Evolutionary conservation across 2,329 filamentous ascomycete species (phyloP).

Genomic region (Verticillium albo-atrum): DNA sequence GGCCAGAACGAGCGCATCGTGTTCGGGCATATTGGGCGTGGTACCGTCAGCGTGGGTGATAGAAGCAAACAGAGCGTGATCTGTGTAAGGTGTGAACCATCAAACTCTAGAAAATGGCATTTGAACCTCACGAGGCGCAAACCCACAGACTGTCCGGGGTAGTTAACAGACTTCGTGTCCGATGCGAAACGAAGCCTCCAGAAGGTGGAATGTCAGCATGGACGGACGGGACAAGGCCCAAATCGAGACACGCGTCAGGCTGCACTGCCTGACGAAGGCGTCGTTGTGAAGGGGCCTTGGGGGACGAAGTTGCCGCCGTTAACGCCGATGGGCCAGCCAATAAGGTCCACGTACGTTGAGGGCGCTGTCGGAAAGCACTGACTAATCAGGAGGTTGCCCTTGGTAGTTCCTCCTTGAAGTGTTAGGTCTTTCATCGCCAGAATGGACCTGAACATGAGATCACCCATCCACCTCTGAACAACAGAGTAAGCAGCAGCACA

Average conservation of each 20-base stretch:
- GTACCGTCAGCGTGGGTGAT: background rate
- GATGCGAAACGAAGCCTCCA: background rate
- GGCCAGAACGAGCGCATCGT: conserved; percentile 40
- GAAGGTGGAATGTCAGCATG: background rate
- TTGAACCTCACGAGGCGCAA: too few relatives aligned
- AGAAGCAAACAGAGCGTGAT: background rate
- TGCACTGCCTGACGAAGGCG: background rate
- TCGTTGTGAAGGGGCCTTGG: background rate
- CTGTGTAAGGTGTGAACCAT: background rate
- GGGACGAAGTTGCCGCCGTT: background rate
- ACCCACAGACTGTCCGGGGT: too few relatives aligned
- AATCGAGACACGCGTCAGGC: background rate
- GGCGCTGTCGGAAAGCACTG: too few relatives aligned
- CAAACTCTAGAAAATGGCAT: background rate
- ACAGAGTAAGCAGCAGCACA: too few relatives aligned
- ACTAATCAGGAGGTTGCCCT: background rate
- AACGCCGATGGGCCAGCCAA: background rate
- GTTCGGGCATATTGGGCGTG: conserved; percentile 29
- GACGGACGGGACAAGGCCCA: background rate
- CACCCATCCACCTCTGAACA: too few relatives aligned
- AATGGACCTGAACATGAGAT: too few relatives aligned
- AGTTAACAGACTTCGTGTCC: too few relatives aligned
- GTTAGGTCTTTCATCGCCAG: too few relatives aligned
- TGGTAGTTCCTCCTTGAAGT: too few relatives aligned
- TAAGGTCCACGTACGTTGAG: too few relatives aligned